Conservation (phyloP, 164 flowering plant species). For the Magnolia officinalis region DNA sequence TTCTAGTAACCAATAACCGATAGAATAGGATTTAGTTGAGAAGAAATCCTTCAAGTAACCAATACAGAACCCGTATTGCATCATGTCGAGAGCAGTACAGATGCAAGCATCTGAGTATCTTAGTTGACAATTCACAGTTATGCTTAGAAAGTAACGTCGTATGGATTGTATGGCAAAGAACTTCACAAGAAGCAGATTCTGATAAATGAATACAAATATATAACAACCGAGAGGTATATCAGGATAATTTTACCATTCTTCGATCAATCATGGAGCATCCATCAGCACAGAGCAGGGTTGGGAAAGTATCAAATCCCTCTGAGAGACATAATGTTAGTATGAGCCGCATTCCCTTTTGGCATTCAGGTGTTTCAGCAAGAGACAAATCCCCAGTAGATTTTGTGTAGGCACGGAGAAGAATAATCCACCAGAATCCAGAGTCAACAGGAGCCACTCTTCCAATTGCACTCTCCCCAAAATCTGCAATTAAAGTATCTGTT, state of each 20-base stretch:
- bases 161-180: background rate
- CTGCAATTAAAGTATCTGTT: slow-evolving; percentile 29
- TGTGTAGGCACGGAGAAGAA: slow-evolving; percentile 34
- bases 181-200: background rate
- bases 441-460: slow-evolving; percentile 42
- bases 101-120: too few relatives aligned
- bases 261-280: slow-evolving; percentile 38
- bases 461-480: slow-evolving; percentile 41
- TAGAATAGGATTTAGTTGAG: too few relatives aligned
- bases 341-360: slow-evolving; percentile 37
- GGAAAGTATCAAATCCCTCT: slow-evolving; percentile 38
- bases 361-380: slow-evolving; percentile 31
- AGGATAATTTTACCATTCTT: slow-evolving; percentile 25
- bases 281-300: slow-evolving; percentile 36
- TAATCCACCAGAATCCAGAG: slow-evolving; percentile 42
- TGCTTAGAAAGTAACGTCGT: background rate
- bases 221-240: background rate
- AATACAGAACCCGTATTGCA: too few relatives aligned
- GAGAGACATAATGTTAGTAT: slow-evolving; percentile 31
- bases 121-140: too few relatives aligned
- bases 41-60: too few relatives aligned
- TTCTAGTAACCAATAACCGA: too few relatives aligned
- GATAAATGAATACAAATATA: background rate
- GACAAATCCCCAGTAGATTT: slow-evolving; percentile 37
- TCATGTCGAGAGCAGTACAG: too few relatives aligned